Percentiles rank a stretch among this genome's conserved stretches.
Conservation (phyloP, 805 yeast genomes). For the Candida hispaniensis region DNA sequence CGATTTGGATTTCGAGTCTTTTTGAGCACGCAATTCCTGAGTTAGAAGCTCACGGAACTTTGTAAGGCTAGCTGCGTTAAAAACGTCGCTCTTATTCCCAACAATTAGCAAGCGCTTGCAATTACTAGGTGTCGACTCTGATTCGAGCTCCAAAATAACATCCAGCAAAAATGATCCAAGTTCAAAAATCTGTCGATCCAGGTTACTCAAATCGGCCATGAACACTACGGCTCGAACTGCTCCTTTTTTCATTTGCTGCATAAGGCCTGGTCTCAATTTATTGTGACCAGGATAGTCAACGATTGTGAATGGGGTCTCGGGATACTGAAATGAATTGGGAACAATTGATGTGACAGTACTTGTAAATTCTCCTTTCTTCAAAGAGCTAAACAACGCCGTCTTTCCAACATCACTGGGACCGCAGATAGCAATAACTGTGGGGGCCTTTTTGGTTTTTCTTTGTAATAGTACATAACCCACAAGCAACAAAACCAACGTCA, state of each 20-base stretch:
- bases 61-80: constrained; percentile 36
- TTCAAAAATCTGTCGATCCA: constrained; percentile 37
- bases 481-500: too few relatives aligned
- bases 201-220: constrained; percentile 64
- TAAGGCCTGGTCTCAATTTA: constrained; percentile 48
- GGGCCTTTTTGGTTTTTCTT: too few relatives aligned
- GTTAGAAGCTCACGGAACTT: constrained; percentile 3
- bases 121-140: constrained; percentile 27
- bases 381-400: constrained; percentile 7
- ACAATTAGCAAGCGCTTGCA: constrained; percentile 59
- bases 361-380: neutral
- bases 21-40: constrained; percentile 9
- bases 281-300: constrained; percentile 86
- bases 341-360: constrained; percentile 1
- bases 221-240: constrained; percentile 52
- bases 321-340: constrained; percentile 1
- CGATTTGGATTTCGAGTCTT: constrained; percentile 5
- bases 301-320: constrained; percentile 34
- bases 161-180: constrained; percentile 33
- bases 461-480: too few relatives aligned
- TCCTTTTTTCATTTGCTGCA: constrained; percentile 39
- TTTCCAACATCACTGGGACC: constrained; percentile 10
- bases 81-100: constrained; percentile 76
- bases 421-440: constrained; percentile 4
- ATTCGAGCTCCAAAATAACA: constrained; percentile 7